These are phyloP conservation scores for Paratinospora sagittata DNA, from an alignment of 164 flowering plant species.

Conservation along the genomic window DNA sequence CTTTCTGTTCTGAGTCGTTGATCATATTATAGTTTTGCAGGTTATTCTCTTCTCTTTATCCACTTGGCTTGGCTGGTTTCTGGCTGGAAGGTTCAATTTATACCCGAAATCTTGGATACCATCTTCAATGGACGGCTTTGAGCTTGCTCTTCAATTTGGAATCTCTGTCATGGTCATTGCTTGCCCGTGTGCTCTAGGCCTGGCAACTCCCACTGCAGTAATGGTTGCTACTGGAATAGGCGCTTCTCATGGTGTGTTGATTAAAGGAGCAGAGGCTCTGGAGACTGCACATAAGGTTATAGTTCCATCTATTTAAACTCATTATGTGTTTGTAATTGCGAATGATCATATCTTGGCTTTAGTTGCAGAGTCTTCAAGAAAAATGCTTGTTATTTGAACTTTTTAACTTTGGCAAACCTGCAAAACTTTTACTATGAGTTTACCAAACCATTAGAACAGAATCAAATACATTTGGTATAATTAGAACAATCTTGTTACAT, in stretches of 20 bases:
- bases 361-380: no score
- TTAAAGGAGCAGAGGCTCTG: constrained; percentile 91
- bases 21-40: constrained; percentile 40
- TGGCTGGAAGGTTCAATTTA: constrained; percentile 55
- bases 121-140: constrained; percentile 73
- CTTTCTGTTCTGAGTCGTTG: no score
- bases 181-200: constrained; percentile 94
- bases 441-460: not conserved
- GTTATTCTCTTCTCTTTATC: constrained; percentile 54
- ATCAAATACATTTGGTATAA: not conserved
- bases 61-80: constrained; percentile 84
- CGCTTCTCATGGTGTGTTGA: constrained; percentile 84
- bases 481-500: not conserved
- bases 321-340: not conserved
- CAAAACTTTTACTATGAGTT: not conserved
- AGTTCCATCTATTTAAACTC: not conserved
- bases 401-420: not conserved
- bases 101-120: constrained; percentile 89
- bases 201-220: constrained; percentile 94
- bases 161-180: constrained; percentile 97
- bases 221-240: constrained; percentile 99
- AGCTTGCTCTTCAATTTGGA: constrained; percentile 93
- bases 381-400: not conserved
- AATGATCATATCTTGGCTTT: not conserved
- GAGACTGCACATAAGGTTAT: constrained; percentile 84